Base-by-base conservation (phyloP, 257 asterid genomes). In the Gynochthodes officinalis region DNA sequence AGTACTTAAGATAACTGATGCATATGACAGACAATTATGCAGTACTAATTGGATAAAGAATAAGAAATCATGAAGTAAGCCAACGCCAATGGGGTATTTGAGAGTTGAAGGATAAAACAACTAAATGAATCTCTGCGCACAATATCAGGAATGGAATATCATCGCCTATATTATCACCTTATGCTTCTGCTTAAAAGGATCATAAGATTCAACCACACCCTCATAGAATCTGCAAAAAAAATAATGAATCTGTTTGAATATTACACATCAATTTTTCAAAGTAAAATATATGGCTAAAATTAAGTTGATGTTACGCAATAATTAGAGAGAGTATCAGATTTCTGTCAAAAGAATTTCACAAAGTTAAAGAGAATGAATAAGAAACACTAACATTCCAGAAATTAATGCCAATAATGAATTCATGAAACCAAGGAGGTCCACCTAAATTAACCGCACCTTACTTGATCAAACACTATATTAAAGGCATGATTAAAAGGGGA, bases 131-230 rank as follows among this genome's bases (percentile, higher is more conserved):
- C 43, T 27, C 15, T 25, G 32, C 18, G 42, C 10, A 48, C 43
- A 55, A 10, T 8, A 39, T 30, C 53, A 30, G 19, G 32, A 10
- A 4, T n/a, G 28, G n/a, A 28, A 48, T 23, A 53, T 30, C 55
- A 52, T 27, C 27, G 48, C 19, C 15, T 28, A 52, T 30, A 18
- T 70, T 73, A 83, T 64, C 80, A 87, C 88, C 87, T 74, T 43
- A 65, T 88, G 93, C 74, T 37, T 76, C 83, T 79, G 84, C 30
- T 9, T 59, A 64, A 69, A 62, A 75, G 64, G 82, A 81, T 82
- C 84, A 78, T 82, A 88, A 25, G 85, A 71, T 69, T 79, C 55
- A 75, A 88, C 58, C 40, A 74, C 49, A 9, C 90, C 93, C 73
- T 82, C 82, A 30, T 83, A 84, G 70, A 69, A 82, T 84, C 93